phyloP scores from a whole-genome alignment of 2,329 filamentous ascomycete genomes.

The Aspergillus novofumigatus region DNA sequence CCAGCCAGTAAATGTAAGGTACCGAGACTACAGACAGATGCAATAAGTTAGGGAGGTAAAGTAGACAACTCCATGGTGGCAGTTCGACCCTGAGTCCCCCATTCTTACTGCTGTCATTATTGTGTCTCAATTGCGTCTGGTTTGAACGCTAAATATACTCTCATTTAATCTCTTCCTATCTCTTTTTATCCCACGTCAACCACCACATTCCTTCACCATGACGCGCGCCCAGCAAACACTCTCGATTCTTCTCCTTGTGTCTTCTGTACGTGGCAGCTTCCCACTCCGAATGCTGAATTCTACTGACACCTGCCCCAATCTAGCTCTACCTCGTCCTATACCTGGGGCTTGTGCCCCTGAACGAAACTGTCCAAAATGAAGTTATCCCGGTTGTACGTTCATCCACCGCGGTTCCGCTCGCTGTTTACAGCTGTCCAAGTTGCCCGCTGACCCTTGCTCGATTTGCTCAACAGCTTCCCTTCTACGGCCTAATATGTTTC shows the following conservation, averaged over 20 bases:
- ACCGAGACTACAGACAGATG: not conserved
- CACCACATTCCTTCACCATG: constrained; percentile 55
- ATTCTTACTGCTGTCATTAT: not conserved
- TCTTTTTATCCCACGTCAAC: constrained; percentile 4
- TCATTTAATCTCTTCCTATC: not conserved
- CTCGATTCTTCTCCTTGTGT: constrained; percentile 79
- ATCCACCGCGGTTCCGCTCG: not conserved
- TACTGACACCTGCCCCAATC: constrained; percentile 2
- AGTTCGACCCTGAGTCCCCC: not conserved
- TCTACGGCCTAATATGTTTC: constrained; percentile 88
- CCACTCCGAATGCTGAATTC: constrained; percentile 5
- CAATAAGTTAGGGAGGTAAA: not conserved
- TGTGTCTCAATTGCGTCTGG: not conserved
- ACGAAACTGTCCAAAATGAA: constrained; percentile 71
- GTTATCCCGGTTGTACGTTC: constrained; percentile 80
- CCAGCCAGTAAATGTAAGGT: not conserved
- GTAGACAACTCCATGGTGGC: not conserved
- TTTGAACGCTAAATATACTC: not conserved
- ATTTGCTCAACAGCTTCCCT: constrained; percentile 63
- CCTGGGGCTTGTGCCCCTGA: constrained; percentile 77
- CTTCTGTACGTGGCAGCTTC: constrained; percentile 61
- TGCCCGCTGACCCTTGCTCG: constrained; percentile 4
- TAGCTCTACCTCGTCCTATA: constrained; percentile 87
- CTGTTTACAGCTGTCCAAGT: not conserved
- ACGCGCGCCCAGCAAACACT: constrained; percentile 92